phyloP scores from a whole-genome alignment of 164 flowering plant genomes.

The Euptelea pleiosperma region DNA sequence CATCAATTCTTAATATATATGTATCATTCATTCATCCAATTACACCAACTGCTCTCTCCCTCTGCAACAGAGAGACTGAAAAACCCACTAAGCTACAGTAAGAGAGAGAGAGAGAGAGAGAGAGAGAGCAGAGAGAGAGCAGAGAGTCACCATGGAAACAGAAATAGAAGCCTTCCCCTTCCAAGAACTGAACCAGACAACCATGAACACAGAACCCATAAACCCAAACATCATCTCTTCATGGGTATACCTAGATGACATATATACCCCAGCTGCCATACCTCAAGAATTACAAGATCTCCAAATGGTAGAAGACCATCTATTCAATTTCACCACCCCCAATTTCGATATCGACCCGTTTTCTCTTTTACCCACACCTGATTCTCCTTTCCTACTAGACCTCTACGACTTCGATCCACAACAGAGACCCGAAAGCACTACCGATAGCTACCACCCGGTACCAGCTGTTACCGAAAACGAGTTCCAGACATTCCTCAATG shows the following conservation, averaged over 20 bases:
- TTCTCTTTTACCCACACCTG: not conserved
- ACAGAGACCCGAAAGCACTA: no score
- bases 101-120: constrained; percentile 3
- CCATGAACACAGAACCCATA: not conserved
- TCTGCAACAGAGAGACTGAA: no score
- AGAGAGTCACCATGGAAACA: not conserved
- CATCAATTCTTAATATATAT: constrained; percentile 2
- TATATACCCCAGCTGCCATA: not conserved
- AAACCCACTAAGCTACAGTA: no score
- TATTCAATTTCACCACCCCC: constrained; percentile 1
- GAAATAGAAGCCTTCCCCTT: constrained; percentile 10
- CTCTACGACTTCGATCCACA: not conserved
- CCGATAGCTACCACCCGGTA: not conserved
- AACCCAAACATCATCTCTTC: constrained; percentile 1
- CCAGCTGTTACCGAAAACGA: no score
- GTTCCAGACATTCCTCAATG: not conserved
- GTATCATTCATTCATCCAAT: not conserved
- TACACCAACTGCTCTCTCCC: not conserved
- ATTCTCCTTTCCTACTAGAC: not conserved
- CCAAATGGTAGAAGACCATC: constrained; percentile 7
- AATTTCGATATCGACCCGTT: not conserved
- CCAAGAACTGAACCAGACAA: constrained; percentile 7
- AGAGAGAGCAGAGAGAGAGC: no score
- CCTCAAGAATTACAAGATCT: constrained; percentile 1
- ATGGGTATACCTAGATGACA: constrained; percentile 10